Evolutionary conservation across 805 yeast genomes (phyloP), one percentile per base, ranked within the genome.

Genomic region (Kazachstania martiniae): DNA sequence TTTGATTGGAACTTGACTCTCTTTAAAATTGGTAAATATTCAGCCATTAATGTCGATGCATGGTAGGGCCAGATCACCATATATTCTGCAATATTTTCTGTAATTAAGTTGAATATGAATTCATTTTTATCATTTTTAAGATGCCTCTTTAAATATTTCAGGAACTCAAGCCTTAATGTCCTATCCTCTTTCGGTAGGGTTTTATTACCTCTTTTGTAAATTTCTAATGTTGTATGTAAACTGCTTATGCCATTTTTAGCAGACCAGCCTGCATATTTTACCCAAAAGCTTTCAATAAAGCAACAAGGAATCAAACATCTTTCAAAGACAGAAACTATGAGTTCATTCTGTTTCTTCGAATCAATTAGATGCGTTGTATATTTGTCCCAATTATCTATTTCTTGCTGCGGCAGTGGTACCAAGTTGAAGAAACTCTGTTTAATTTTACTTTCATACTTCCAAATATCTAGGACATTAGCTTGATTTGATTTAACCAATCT

Each of bases 221-320:
- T 47, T 1, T 56, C 49, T 15, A 68, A 55, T 16, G 67, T 55
- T 9, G 10, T 12, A 14, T 21, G 5, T 12, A 29, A 12, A 16
- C 10, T 48, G 2, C 55, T 61, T 19, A 52, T 43, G 3, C 19
- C 8, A 9, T 14, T 15, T 16, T 13, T 4, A 8, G 22, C 12
- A 25, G 13, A 18, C 68, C 76, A 85, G 3, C 68, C 56, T 6
- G 72, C 37, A 49, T 80, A 87, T 34, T 67, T 67, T 12, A 73
- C 46, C 97, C 97, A 89, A 13, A 84, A 50, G 12, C 60, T 61
- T 21, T 72, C 73, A 29, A 66, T 61, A 14, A 58, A 56, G 25
- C 86, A 80, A 32, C 77, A 68, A 0, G 93, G 83, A 1, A 82
- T 60, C 8, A 89, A 57, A 12, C 84, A 72, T 35, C 95, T 64